Evolutionary conservation across 345 rosid genomes (phyloP), one percentile per base, ranked within the genome.

Genomic region (Isatis tinctoria): DNA sequence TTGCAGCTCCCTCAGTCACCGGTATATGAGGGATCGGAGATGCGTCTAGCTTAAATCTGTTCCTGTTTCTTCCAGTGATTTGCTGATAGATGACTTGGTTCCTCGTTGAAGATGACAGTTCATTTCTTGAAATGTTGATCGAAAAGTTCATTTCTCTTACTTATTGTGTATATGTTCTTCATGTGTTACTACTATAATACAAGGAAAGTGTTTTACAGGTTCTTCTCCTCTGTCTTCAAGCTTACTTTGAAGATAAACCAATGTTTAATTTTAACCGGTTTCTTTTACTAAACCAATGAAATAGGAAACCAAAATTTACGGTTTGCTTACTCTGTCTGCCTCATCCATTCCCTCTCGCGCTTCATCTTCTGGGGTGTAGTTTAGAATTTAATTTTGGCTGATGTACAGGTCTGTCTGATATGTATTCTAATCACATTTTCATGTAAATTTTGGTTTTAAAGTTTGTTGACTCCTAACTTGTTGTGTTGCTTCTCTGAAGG

Each of bases 1-100:
- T 67, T 81, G 22, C 76, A 47, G 1, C 8, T 51, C 51, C 86
- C 88, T 10, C 56, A 62, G 8, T 68, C 58, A 18, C 87, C 88
- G 0, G 81, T 12, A 39, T 40, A 62, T 20, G 69, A 52, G 1
- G 62, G 61, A 39, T 0, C 10, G n/a, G 24, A 72, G 61, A 61
- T 72, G 69, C 3, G 6, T 18, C 22, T 39, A 39, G 17, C 76
- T 62, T 5, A 51, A 1, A 5, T 52, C 54, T 51, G 44, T 20
- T 39, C 43, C 26, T 37, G 54, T 5, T 51, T 61, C 77, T 3
- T 8, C 4, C 37, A 43, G 54, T 43, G 70, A 64, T 10, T 41
- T 65, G 1, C 22, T 44, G n/a, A 32, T 64, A 0, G n/a, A 32
- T 30, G 70, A 73, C 2, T 30, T 73, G 9, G 20, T 54, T 56